Base-by-base conservation (phyloP, 83 land plant genomes). In the Diphasiastrum complanatum region DNA sequence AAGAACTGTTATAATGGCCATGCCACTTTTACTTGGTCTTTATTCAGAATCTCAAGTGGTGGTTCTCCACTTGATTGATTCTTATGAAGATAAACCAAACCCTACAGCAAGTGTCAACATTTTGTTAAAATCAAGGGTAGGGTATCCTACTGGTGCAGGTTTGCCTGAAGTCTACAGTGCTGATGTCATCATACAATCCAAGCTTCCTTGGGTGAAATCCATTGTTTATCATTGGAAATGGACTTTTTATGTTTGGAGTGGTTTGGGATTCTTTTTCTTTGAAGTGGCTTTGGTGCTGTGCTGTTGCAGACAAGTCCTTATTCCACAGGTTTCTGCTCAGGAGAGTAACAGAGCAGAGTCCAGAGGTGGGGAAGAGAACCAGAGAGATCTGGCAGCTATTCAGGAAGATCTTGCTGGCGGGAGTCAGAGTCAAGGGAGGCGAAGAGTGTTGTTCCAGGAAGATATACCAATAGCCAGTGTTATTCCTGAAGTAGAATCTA, bases 161-260 rank as follows among this genome's bases (percentile, higher is more conserved):
- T 32, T 54, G 34, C 58, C 58, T 24, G 58, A 54, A 26, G 4
- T 54, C 4, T 54, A 54, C n/a, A n/a, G 14, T 14, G 29, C 58
- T 18, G 58, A 54, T 5, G 25, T 54, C 16, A 18, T 25, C 4
- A n/a, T 54, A 8, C 11, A 54, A 29, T 54, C 58, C n/a, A n/a
- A 54, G n/a, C 33, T 38, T 38, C 43, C 43, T 8, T 38, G 43
- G 43, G 12, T 38, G 43, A 38, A 38, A 14, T 8, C 43, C 8
- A 8, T 38, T 8, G 43, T 14, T 38, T 38, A 38, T 38, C 8
- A 38, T 38, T 54, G 58, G 34, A 24, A 54, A 25, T 18, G 58
- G 29, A 29, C 34, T 4, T 54, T 10, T 30, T 26, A 18, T 54
- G n/a, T 54, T 5, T 54, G 58, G 58, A 32, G 3, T 20, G 58